These are phyloP conservation scores for Grigorovia transvaalensis DNA, from an alignment of 805 yeast genomes.

Conservation along the genomic window DNA sequence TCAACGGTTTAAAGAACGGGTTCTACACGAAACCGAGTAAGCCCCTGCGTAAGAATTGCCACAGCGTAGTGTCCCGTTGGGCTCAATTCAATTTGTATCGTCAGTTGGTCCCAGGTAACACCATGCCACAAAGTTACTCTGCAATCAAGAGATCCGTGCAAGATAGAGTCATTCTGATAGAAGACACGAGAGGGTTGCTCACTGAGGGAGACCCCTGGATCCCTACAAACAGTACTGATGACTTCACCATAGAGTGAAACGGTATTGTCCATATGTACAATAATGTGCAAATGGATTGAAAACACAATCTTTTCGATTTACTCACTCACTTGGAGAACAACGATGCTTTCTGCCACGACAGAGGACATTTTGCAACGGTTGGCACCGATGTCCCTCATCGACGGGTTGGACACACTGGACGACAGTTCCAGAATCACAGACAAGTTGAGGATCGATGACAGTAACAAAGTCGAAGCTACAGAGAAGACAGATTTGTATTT, in stretches of 20 bases:
- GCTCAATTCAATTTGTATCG: neutral
- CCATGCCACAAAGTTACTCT: neutral
- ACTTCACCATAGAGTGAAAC: conserved; percentile 19
- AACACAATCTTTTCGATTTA: neutral
- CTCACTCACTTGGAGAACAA: neutral
- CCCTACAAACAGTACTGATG: conserved; percentile 32
- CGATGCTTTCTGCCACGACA: neutral
- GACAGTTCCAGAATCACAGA: neutral
- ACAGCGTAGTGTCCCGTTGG: conserved; percentile 13
- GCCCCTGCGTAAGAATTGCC: conserved; percentile 36
- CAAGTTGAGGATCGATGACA: conserved; percentile 10
- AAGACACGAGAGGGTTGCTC: conserved; percentile 16
- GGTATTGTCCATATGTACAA: neutral
- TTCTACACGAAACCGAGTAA: conserved; percentile 34
- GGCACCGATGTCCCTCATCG: conserved; percentile 3
- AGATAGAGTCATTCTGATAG: conserved; percentile 27
- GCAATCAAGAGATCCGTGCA: neutral
- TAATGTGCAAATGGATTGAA: neutral
- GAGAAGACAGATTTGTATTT: conserved; percentile 9
- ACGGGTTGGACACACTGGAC: neutral
- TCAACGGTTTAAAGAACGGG: conserved; percentile 56
- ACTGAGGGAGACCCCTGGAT: conserved; percentile 38
- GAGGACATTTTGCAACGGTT: conserved; percentile 1
- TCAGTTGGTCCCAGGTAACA: neutral
- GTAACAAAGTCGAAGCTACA: neutral